Conservation (phyloP, 192 early-diverging fungal genomes). For the Rhizoclosmatium globosum region DNA sequence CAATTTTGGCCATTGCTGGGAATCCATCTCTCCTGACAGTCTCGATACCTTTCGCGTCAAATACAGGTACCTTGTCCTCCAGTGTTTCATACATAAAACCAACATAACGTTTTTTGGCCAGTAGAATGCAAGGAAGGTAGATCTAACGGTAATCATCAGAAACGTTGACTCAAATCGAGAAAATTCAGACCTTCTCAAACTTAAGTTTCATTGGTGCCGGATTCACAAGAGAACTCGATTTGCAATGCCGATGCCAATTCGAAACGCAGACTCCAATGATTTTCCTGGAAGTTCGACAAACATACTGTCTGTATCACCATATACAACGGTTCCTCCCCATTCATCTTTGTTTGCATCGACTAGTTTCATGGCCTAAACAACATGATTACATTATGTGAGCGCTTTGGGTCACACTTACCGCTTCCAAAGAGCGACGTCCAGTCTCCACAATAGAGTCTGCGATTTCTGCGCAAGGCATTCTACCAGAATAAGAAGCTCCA, state of each 20-base stretch:
- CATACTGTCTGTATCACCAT: conserved; percentile 94
- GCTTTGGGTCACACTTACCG: conserved; percentile 10
- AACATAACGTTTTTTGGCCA: conserved; percentile 95
- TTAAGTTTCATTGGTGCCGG: conserved; percentile 89
- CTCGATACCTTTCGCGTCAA: conserved; percentile 97
- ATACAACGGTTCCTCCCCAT: conserved; percentile 86
- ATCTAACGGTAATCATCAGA: conserved; percentile 55
- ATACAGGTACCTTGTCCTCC: conserved; percentile 70
- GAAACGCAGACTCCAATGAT: conserved; percentile 76
- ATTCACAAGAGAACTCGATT: conserved; percentile 75
- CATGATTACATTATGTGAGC: background rate
- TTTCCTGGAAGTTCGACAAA: conserved; percentile 79
- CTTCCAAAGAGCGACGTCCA: conserved; percentile 84
- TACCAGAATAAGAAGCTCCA: conserved; percentile 82
- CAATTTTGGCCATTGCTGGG: conserved; percentile 76
- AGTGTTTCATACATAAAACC: conserved; percentile 81
- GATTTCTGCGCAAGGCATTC: conserved; percentile 91
- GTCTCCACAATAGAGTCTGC: conserved; percentile 92
- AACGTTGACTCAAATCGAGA: background rate
- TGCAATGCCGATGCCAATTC: conserved; percentile 85
- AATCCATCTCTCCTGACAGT: conserved; percentile 92
- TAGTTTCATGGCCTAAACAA: conserved; percentile 36
- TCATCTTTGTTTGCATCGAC: conserved; percentile 23
- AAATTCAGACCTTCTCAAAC: conserved; percentile 81
- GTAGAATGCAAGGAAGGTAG: conserved; percentile 85